Evolutionary conservation across 2,329 filamentous ascomycete species (phyloP), one percentile per base, ranked within the genome.

Genomic region (Aspergillus tamarii): DNA sequence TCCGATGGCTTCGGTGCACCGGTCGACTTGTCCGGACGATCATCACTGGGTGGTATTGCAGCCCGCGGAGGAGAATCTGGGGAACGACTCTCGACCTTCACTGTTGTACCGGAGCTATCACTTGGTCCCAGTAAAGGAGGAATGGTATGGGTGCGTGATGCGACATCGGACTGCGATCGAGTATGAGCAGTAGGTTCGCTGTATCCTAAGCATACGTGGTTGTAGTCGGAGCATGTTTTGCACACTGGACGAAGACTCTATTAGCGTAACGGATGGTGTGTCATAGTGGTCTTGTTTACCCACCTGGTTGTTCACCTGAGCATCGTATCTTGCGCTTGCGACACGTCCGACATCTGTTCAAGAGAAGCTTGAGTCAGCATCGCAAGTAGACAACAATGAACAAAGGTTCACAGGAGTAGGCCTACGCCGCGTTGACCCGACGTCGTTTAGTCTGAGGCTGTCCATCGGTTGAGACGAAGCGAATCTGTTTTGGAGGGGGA

Each of bases 401-500:
- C 36, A 48, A 36, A 41, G 57, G 54, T 52, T 59, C 46, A 52
- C 39, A 53, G 46, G 60, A 56, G 41, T 23, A 57, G 21, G 52
- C 88, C 78, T 84, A 91, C 87, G 91, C 91, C 72, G 91, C 89
- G 79, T 89, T 92, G 73, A 94, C 91, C 71, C 91, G 85, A 74
- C 91, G 86, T 71, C 91, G 84, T 79, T 94, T 94, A 30, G 90
- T 89, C 66, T 91, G 91, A 56, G 91, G 91, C 68, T 92, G 90
- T 66, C 91, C 91, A 79, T 93, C 90, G 72, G 89, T 93, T 68
- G 92, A 91, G 70, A 94, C 91, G 76, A 94, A 94, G 70, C 91
- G 89, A 69, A 92, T 91, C 72, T 82, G 81, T 62, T 78, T 71
- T 56, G 74, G 72, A 60, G 69, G 70, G 61, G 72, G 67, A 67